Evolutionary conservation across 371 early-diverging fungal species (phyloP), one percentile per base, ranked within the genome.

Genomic region (Actinomortierella ambigua): DNA sequence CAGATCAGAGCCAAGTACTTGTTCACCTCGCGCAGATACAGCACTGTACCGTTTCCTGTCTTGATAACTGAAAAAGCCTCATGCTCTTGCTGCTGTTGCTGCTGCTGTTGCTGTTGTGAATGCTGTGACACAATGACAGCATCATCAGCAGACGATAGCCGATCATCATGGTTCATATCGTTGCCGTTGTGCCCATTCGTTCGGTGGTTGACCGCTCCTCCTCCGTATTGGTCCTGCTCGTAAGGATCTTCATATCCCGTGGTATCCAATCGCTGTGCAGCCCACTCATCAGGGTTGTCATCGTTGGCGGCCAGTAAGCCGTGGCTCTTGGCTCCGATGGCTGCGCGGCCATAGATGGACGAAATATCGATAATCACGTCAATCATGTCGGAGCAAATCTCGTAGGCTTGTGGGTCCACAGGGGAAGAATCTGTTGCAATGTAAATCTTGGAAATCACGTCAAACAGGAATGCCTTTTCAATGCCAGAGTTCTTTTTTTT

Each of bases 401-500:
- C 93, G 77, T 95, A 97, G 2, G 90, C 87, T 63, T 94, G 94
- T 80, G 95, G 87, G 65, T 95, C 95, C 29, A 95, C 95, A 3
- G 98, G 98, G 1, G 96, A 93, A 49, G 90, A 88, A 61, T 98
- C 98, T 6, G 96, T 96, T 3, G 98, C 96, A 59, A 98, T 86
- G 64, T 96, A 98, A 28, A 97, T 88, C 71, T 96, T 96, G 28
- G 92, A 91, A 34, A 84, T 58, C 11, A 90, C 84, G 73, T 98
- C 98, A 68, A 98, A 95, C 48, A 98, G 76, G 73, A 95, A 97
- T 14, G 95, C 95, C 73, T 98, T 97, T 63, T 98, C 98, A 57
- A 97, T 91, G 14, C 93, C 92, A 1, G 97, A 95, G 68, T 93
- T 97, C 92, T 95, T 70, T 15, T 14, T 51, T 24, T 24, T 0